These are phyloP conservation scores for Tylopilus cervinicoccineus DNA, from an alignment of 768 basidiomycete species.

Conservation along the genomic window DNA sequence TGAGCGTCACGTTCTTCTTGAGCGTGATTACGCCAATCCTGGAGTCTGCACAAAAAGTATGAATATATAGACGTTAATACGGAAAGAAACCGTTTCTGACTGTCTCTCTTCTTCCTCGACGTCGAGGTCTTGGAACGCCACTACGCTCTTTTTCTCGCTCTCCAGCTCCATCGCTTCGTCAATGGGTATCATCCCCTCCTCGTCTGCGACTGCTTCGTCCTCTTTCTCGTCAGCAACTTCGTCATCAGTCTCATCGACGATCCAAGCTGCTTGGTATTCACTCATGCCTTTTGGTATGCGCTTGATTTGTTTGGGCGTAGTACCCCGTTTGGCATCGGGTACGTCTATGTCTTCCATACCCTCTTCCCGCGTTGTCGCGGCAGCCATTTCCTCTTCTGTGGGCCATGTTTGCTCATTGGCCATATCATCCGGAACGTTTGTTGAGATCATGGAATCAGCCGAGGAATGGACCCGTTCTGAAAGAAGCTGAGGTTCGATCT, in stretches of 20 bases:
- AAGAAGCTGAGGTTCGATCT: conserved; percentile 57
- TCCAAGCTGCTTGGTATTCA: conserved; percentile 97
- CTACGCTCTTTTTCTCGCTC: conserved; percentile 46
- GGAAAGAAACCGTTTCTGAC: conserved; percentile 41
- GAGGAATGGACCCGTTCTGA: conserved; percentile 60
- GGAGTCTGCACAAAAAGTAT: conserved; percentile 43
- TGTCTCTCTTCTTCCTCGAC: conserved; percentile 83
- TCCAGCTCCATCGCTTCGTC: conserved; percentile 56
- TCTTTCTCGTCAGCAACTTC: conserved; percentile 51
- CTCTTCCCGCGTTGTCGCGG: conserved; percentile 22
- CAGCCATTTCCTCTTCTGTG: conserved; percentile 90
- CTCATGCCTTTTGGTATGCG: conserved; percentile 93
- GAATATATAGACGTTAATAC: not conserved
- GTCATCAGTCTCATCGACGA: conserved; percentile 76
- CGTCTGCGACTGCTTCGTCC: conserved; percentile 35
- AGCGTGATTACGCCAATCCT: conserved; percentile 63
- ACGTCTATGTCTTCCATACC: conserved; percentile 28
- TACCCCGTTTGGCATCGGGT: conserved; percentile 65
- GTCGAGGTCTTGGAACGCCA: conserved; percentile 73
- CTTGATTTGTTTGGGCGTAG: conserved; percentile 77
- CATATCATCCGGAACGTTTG: conserved; percentile 84
- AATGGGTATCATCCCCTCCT: conserved; percentile 61
- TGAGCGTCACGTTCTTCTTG: conserved; percentile 78
- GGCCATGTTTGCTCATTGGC: conserved; percentile 99
- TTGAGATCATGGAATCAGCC: conserved; percentile 84